Conservation (phyloP, 768 basidiomycete genomes). For the Royoungia palumana region DNA sequence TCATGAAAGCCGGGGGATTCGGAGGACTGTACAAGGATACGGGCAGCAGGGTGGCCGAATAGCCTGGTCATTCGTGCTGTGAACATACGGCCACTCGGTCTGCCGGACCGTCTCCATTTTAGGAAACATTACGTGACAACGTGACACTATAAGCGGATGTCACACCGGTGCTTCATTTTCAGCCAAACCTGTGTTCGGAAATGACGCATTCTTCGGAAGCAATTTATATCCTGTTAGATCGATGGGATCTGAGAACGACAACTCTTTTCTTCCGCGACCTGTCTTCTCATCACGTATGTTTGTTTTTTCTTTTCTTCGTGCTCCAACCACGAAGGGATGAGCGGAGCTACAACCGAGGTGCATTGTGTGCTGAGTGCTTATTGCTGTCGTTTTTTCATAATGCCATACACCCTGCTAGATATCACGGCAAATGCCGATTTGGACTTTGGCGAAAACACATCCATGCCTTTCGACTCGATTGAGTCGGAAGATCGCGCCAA, state of each 20-base stretch:
- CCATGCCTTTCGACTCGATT: neutral
- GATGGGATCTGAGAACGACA: constrained; percentile 7
- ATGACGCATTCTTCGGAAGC: constrained; percentile 16
- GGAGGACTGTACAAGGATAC: constrained; percentile 21
- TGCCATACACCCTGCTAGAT: neutral
- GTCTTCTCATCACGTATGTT: constrained; percentile 11
- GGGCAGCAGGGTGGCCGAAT: constrained; percentile 3
- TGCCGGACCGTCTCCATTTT: constrained; percentile 12
- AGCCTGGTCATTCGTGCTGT: neutral
- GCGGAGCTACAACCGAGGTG: no score
- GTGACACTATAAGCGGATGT: constrained; percentile 18
- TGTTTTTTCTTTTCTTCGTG: neutral
- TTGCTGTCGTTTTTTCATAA: no score
- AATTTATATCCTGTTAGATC: constrained; percentile 11
- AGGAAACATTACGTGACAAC: constrained; percentile 26
- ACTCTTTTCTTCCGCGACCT: neutral
- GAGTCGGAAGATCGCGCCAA: neutral
- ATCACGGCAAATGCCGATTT: constrained; percentile 7
- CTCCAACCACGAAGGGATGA: no score
- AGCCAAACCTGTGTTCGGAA: constrained; percentile 30
- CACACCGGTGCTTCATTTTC: constrained; percentile 27
- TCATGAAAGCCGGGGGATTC: constrained; percentile 53
- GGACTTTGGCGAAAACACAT: constrained; percentile 1
- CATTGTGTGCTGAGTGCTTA: no score
- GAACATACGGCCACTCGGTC: constrained; percentile 6